phyloP scores from a whole-genome alignment of 2,329 filamentous ascomycete species.

The Phaeosphaeriaceae sp. region DNA sequence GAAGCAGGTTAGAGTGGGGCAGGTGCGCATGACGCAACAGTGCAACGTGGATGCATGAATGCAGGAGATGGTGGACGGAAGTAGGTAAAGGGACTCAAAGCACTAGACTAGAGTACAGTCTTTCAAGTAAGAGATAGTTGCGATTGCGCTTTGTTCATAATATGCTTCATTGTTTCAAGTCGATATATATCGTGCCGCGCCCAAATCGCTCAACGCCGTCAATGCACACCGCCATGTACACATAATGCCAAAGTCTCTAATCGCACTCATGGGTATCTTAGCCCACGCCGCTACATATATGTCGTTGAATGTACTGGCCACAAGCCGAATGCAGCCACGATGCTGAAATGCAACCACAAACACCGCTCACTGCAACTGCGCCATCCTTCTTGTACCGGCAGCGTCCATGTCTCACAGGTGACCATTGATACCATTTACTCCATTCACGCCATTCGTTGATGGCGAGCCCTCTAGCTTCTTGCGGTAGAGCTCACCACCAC shows the following conservation, averaged over 20 bases:
- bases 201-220: conserved; percentile 1
- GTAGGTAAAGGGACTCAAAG: too few relatives aligned
- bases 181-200: not conserved
- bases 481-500: conserved; percentile 84
- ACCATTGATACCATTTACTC: conserved; percentile 21
- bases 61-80: not conserved
- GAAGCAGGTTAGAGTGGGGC: conserved; percentile 16
- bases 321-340: not conserved
- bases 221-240: conserved; percentile 1
- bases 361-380: not conserved
- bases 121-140: too few relatives aligned
- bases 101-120: too few relatives aligned
- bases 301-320: not conserved
- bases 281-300: not conserved
- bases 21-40: conserved; percentile 7
- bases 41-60: not conserved
- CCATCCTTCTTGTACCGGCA: not conserved
- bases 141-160: too few relatives aligned
- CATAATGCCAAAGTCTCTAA: conserved; percentile 1
- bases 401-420: conserved; percentile 10
- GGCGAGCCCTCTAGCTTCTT: conserved; percentile 54
- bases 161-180: not conserved
- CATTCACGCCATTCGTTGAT: conserved; percentile 23
- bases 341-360: not conserved
- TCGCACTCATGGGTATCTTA: not conserved